Percentiles rank a stretch among this genome's conserved stretches.
phyloP scores from a whole-genome alignment of 768 basidiomycete genomes.

The Roridomyces roridus region DNA sequence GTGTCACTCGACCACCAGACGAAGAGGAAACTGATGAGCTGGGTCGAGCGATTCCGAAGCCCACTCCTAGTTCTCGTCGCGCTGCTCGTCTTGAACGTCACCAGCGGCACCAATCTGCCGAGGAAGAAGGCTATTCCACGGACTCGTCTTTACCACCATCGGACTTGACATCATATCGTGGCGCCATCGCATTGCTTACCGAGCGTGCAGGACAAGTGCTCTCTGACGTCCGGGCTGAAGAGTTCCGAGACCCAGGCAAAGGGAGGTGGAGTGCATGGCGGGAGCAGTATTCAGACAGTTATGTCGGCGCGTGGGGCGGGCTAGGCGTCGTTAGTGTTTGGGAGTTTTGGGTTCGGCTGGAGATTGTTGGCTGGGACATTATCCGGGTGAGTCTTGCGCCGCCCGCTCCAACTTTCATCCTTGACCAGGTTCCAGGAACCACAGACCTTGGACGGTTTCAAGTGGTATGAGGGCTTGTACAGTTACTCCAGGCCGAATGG shows the following conservation, averaged over 20 bases:
- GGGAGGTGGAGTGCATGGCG: constrained; percentile 79
- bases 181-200: constrained; percentile 62
- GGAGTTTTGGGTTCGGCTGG: constrained; percentile 94
- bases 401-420: background rate
- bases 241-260: constrained; percentile 80
- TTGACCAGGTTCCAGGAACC: constrained; percentile 44
- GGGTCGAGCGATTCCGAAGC: constrained; percentile 55
- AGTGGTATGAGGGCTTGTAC: constrained; percentile 83
- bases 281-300: constrained; percentile 77
- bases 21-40: constrained; percentile 66
- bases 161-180: constrained; percentile 72
- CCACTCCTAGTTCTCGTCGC: constrained; percentile 57
- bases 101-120: constrained; percentile 42
- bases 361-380: constrained; percentile 88
- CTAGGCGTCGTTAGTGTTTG: constrained; percentile 86
- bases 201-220: constrained; percentile 63
- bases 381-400: constrained; percentile 61
- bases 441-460: constrained; percentile 74
- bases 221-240: constrained; percentile 82
- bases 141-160: constrained; percentile 73
- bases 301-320: constrained; percentile 91
- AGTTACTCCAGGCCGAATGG: constrained; percentile 70
- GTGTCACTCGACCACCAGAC: constrained; percentile 38
- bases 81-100: constrained; percentile 62
- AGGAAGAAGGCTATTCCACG: constrained; percentile 88